These are phyloP conservation scores for Stephanodiscus minutulus DNA, from an alignment of 108 stramenopile genomes.

Conservation along the genomic window DNA sequence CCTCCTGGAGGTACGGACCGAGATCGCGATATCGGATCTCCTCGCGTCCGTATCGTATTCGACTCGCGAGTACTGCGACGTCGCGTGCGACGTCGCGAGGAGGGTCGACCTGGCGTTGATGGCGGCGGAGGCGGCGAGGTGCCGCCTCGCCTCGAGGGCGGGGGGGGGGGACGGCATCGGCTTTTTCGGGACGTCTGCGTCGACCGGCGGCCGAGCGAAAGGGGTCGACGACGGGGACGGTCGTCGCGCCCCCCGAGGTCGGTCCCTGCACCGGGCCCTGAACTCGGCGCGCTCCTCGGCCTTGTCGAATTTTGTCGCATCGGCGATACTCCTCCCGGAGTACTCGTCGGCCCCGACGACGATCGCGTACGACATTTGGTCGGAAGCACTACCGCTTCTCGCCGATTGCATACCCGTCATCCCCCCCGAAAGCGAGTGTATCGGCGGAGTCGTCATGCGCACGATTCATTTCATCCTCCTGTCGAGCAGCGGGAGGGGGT, in stretches of 20 bases:
- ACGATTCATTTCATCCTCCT: constrained; percentile 28
- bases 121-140: constrained; percentile 25
- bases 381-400: constrained; percentile 19
- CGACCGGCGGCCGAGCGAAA: neutral
- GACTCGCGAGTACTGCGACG: neutral
- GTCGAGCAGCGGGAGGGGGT: constrained; percentile 1
- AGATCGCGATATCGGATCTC: constrained; percentile 24
- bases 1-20: constrained; percentile 19
- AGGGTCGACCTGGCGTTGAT: constrained; percentile 21
- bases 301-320: constrained; percentile 22
- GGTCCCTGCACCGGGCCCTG: constrained; percentile 4
- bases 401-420: constrained; percentile 33
- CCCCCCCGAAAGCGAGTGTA: constrained; percentile 8
- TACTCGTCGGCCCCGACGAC: neutral
- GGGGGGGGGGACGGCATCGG: neutral
- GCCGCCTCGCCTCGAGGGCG: neutral
- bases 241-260: neutral
- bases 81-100: neutral
- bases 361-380: constrained; percentile 17
- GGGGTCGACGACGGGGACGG: neutral
- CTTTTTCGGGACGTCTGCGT: neutral
- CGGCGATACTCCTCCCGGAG: constrained; percentile 22
- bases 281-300: constrained; percentile 22
- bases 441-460: constrained; percentile 27
- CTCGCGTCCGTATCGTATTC: constrained; percentile 1